A percentile compares a stretch with the other conserved stretches of the same genome.
Conservation (phyloP, 225 moss, liverwort and hornwort species). For the Polytrichum formosum region DNA sequence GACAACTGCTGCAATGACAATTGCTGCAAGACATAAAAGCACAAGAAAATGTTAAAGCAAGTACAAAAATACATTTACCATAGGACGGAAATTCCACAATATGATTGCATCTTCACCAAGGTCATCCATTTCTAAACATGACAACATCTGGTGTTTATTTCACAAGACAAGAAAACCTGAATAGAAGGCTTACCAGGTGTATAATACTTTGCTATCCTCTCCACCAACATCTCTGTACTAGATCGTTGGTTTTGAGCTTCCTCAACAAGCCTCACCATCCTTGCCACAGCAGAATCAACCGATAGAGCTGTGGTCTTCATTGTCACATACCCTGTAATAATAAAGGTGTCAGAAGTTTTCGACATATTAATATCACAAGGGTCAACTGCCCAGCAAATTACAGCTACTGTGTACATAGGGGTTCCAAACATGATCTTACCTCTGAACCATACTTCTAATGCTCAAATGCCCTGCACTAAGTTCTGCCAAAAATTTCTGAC, state of each 20-base stretch:
- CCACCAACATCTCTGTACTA: constrained; percentile 77
- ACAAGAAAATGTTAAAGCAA: neutral
- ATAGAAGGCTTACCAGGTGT: constrained; percentile 62
- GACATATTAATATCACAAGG: no score
- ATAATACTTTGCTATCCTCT: constrained; percentile 87
- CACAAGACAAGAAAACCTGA: neutral
- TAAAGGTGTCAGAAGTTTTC: neutral
- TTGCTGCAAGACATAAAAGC: constrained; percentile 49
- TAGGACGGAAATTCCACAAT: no score
- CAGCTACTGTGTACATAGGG: no score
- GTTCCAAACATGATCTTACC: no score
- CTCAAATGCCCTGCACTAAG: no score
- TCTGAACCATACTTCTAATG: no score
- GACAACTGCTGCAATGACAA: constrained; percentile 64
- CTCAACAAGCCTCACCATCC: constrained; percentile 92
- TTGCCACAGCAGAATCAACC: constrained; percentile 84
- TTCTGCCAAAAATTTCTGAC: no score
- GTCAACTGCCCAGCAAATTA: no score
- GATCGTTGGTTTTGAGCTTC: constrained; percentile 88
- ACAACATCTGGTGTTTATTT: no score
- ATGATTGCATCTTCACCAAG: no score
- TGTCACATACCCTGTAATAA: constrained; percentile 65
- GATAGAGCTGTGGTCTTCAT: constrained; percentile 82
- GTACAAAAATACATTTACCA: neutral
- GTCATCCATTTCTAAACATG: no score